Base-by-base conservation (phyloP, 2,329 filamentous ascomycete genomes). In the Alternaria panax region DNA sequence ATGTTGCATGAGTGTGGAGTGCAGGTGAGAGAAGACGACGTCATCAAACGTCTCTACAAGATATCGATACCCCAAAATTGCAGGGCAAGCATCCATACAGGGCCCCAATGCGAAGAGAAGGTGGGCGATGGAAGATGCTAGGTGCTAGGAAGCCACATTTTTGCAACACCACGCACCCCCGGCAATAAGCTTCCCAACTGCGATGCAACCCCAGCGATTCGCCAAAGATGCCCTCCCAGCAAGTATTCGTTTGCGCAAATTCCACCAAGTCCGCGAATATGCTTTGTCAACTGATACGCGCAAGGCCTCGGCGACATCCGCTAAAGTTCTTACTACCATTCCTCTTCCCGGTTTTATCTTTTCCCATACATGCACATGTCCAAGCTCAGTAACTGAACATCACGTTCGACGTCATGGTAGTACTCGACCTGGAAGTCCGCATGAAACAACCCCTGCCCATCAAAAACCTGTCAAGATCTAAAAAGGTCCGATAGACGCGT, bases 401-500 rank as follows among this genome's bases (percentile, higher is more conserved):
- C 20, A 34, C 20, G 6, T 16, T 48, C 45, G 14, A 48, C 30
- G 45, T 48, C 45, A 48, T 48, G 5, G 18, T 3, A 22, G 11
- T 18, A 22, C 32, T 48, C 45, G 14, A 34, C 28, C 18, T 41
- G 20, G 11, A 25, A 32, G 16, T 48, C 20, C 20, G 45, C 45
- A 41, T 24, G 38, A 24, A 18, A 48, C 45, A 48, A 34, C 18
- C 45, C 20, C 14, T 34, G 45, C 45, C 28, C 30, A 34, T 48
- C 8, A 34, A 48, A 40, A 48, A 48, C 45, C 45, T 48, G 45
- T 48, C 45, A 48, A 48, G 14, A 36, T 48, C 28, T 34, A 14
- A 24, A 34, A 48, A 32, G 45, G 45, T 36, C 45, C 45, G 45
- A 48, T 48, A 48, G 45, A 28, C 45, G 45, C 45, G 45, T 34